phyloP scores from a whole-genome alignment of 352 stramenopile species.

The Phytophthora rubi region DNA sequence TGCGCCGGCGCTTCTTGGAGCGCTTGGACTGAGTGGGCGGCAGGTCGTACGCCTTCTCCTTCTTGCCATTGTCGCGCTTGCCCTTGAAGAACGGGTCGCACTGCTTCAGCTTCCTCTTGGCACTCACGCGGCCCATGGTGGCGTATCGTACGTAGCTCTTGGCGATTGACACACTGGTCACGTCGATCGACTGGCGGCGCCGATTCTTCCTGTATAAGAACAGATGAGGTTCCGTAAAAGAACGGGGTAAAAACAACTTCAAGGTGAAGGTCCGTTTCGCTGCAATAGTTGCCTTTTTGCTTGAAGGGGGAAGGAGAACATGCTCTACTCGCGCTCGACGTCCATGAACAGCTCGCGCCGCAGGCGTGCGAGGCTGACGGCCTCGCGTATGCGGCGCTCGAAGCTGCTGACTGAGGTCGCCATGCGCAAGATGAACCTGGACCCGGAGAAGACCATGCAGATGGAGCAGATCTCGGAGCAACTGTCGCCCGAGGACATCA shows the following conservation, averaged over 20 bases:
- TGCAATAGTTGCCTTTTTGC: not conserved
- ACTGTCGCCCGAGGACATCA: conserved; percentile 60
- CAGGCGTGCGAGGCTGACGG: conserved; percentile 56
- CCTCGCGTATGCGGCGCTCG: conserved; percentile 59
- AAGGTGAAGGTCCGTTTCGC: conserved; percentile 21
- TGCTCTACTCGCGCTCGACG: conserved; percentile 55
- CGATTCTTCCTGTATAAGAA: conserved; percentile 31
- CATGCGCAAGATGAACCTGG: conserved; percentile 70
- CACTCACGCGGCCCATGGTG: conserved; percentile 68
- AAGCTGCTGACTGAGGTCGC: conserved; percentile 63
- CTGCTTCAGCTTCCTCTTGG: conserved; percentile 88
- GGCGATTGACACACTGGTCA: conserved; percentile 1
- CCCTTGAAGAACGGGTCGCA: conserved; percentile 90
- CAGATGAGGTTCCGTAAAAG: conserved; percentile 10
- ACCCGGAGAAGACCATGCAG: conserved; percentile 64
- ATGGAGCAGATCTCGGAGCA: conserved; percentile 66
- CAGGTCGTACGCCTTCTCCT: conserved; percentile 71
- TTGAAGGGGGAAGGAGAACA: conserved; percentile 2
- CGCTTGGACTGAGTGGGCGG: conserved; percentile 74
- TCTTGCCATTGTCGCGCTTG: conserved; percentile 75
- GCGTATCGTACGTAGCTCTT: not conserved
- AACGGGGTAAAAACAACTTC: conserved; percentile 19
- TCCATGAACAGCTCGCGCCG: conserved; percentile 52
- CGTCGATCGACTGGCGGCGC: conserved; percentile 26
- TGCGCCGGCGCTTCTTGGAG: conserved; percentile 83